Conservation (phyloP, 768 basidiomycete genomes). For the Cystobasidium tubakii region DNA sequence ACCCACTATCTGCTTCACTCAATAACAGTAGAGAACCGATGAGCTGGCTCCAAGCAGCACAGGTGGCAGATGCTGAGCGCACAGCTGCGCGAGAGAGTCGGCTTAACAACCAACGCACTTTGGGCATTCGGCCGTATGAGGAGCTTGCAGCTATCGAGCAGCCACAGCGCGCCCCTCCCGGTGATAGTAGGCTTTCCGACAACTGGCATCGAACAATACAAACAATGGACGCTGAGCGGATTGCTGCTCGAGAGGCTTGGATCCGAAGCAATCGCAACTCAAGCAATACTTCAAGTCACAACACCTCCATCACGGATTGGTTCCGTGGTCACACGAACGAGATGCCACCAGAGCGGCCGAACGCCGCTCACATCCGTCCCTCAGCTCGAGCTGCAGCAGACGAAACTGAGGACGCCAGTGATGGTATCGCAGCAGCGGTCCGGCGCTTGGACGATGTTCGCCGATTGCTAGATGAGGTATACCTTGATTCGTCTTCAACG, state of each 20-base stretch:
- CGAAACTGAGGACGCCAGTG: not conserved
- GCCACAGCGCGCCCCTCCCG: not conserved
- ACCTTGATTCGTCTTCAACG: no score
- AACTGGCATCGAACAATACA: not conserved
- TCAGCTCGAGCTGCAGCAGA: not conserved
- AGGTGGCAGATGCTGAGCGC: not conserved
- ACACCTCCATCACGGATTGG: not conserved
- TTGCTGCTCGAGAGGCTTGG: not conserved
- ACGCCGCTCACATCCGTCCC: not conserved
- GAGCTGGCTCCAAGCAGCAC: conserved; percentile 2
- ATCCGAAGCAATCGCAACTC: not conserved
- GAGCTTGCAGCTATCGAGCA: no score
- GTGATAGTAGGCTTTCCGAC: not conserved
- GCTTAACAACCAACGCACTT: no score
- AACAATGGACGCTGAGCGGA: not conserved
- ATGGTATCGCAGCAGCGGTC: not conserved
- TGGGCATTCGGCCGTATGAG: no score
- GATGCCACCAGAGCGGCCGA: not conserved
- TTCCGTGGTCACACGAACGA: conserved; percentile 4
- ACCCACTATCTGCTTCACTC: not conserved
- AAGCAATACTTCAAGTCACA: not conserved
- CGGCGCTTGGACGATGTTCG: not conserved
- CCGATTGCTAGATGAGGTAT: not conserved
- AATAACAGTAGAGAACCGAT: not conserved
- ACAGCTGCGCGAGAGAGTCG: not conserved